Conservation (phyloP, 2,329 filamentous ascomycete species). For the Xylariales sp. region DNA sequence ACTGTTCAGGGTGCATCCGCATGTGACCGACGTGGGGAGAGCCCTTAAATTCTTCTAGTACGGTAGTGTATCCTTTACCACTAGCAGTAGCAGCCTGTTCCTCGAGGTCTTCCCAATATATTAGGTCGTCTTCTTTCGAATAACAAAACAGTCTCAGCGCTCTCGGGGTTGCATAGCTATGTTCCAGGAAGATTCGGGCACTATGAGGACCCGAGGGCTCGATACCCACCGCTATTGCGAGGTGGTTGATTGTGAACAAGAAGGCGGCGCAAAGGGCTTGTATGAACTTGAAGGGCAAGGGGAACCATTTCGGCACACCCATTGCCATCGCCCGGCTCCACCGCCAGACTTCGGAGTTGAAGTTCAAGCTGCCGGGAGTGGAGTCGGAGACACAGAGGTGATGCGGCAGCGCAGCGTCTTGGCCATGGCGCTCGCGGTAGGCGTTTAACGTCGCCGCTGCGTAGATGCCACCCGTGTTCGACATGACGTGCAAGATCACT, state of each 20-base stretch:
- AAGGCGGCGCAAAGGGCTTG: slow-evolving; percentile 60
- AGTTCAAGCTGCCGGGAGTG: slow-evolving; percentile 61
- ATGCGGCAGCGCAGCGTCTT: slow-evolving; percentile 57
- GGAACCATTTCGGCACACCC: slow-evolving; percentile 59
- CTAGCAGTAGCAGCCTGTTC: slow-evolving; percentile 62
- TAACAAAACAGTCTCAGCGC: slow-evolving; percentile 68
- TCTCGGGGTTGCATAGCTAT: slow-evolving; percentile 49
- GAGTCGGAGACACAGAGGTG: slow-evolving; percentile 63
- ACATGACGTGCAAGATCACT: slow-evolving; percentile 66
- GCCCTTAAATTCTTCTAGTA: slow-evolving; percentile 65
- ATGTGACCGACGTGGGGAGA: slow-evolving; percentile 72
- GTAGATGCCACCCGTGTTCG: slow-evolving; percentile 68
- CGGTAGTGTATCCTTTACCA: slow-evolving; percentile 61
- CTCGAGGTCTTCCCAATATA: slow-evolving; percentile 66
- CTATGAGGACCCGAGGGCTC: slow-evolving; percentile 57
- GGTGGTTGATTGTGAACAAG: slow-evolving; percentile 52
- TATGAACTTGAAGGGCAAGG: slow-evolving; percentile 62
- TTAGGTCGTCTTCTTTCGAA: slow-evolving; percentile 67
- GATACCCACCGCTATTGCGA: slow-evolving; percentile 53
- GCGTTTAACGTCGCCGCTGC: slow-evolving; percentile 62
- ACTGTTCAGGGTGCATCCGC: slow-evolving; percentile 64
- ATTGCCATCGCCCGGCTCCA: slow-evolving; percentile 67
- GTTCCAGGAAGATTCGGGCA: slow-evolving; percentile 53
- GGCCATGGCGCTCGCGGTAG: slow-evolving; percentile 54
- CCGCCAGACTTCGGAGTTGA: slow-evolving; percentile 57